Evolutionary conservation across 1,284 basidiomycete genomes (phyloP), one percentile per base, ranked within the genome.

Genomic region (Boletus chippewaensis): DNA sequence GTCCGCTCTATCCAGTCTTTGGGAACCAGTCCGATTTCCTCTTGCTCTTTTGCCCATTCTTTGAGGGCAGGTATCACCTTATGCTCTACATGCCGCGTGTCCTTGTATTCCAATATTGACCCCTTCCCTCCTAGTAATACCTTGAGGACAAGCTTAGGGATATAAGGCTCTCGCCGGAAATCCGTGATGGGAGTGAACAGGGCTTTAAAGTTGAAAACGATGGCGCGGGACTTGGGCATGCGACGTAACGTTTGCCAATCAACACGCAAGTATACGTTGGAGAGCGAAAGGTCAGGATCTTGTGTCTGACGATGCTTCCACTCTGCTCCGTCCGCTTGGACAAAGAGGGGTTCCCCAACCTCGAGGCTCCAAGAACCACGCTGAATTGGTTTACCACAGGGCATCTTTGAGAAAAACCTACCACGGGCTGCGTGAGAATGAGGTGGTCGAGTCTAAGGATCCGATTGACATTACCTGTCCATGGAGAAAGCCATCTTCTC

Each of bases 161-260:
- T 71, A 47, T 71, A 76, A 3, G 74, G 71, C 53, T 78, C 77
- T 13, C 66, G 57, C 41, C 68, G 59, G 44, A 79, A 71, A 34
- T 71, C 59, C 6, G 64, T 68, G 29, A 74, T 54, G 0, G 76
- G 75, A 2, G 76, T 78, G 59, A 79, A 79, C 34, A 79, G 59
- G 4, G 74, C 71, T 54, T 77, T 78, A 59, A 72, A 77, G 57
- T 76, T 77, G 66, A 79, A 78, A 4, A 75, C 64, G 38, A 79
- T 74, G 0, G 74, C 72, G 9, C 61, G 61, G 2, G 76, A 75
- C 46, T 61, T 61, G 7, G 77, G 76, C 36, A 79, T 59, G 28
- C 75, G 70, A n/a, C 75, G 68, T 34, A 79, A 58, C 5, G 75
- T 77, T 57, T 79, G 77, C 76, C 77, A 78, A 49, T 79, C 76